These are phyloP conservation scores for Hypoxylon sp. DNA, from an alignment of 2,329 filamentous ascomycete species.

Conservation along the genomic window DNA sequence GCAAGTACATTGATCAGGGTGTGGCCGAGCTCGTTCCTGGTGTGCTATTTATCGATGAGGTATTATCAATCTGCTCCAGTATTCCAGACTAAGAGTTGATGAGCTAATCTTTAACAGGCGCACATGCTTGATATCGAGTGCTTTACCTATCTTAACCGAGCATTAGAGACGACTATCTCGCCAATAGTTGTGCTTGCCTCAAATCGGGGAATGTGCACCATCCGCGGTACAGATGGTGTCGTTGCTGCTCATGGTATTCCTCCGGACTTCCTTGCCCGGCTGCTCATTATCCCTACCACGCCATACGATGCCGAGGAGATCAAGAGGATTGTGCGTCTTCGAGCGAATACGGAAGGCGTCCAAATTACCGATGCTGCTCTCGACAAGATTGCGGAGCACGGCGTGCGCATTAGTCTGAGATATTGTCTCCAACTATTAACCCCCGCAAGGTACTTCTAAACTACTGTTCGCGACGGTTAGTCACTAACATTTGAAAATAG, in stretches of 20 bases:
- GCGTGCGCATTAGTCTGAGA: conserved; percentile 87
- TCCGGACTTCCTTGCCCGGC: conserved; percentile 89
- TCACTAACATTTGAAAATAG: conserved; percentile 57
- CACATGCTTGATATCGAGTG: conserved; percentile 99
- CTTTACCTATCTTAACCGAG: conserved; percentile 98
- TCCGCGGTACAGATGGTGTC: conserved; percentile 86
- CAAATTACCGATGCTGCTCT: conserved; percentile 84
- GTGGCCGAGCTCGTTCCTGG: conserved; percentile 98
- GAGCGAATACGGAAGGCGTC: conserved; percentile 84
- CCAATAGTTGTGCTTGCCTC: conserved; percentile 98
- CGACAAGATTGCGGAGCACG: conserved; percentile 87
- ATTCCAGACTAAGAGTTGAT: background rate
- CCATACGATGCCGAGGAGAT: conserved; percentile 91
- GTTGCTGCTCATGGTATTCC: conserved; percentile 93
- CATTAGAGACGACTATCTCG: conserved; percentile 93
- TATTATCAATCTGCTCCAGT: conserved; percentile 57
- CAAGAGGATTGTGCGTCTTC: conserved; percentile 88
- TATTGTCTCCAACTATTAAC: conserved; percentile 94
- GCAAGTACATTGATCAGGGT: conserved; percentile 98
- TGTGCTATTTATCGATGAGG: conserved; percentile 98
- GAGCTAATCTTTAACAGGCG: conserved; percentile 68
- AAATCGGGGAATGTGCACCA: conserved; percentile 93
- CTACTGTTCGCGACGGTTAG: conserved; percentile 43
- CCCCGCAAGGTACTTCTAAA: conserved; percentile 74
- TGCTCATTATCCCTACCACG: conserved; percentile 96